Base-by-base conservation (phyloP, 306 rosid species). In the Bauhinia variegata region DNA sequence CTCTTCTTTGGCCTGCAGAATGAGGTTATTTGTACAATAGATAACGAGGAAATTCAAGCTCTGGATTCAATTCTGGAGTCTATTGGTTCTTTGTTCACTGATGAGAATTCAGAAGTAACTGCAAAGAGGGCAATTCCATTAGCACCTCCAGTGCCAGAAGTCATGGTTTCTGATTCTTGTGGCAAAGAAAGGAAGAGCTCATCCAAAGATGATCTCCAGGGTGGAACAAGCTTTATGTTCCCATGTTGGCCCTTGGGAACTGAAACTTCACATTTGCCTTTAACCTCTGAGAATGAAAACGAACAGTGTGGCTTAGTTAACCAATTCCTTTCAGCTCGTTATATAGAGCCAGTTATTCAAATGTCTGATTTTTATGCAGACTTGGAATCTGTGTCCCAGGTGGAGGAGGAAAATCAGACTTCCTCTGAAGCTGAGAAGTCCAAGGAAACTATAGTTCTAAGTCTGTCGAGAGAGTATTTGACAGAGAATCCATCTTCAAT, bases 61-160 rank as follows among this genome's bases (percentile, higher is more conserved):
- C 44, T 16, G 67, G 86, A 81, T 72, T 72, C 76, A 15, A 7
- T 67, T 71, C 63, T n/a, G n/a, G n/a, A n/a, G 55, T 53, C n/a
- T n/a, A n/a, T n/a, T n/a, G 67, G 18, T 43, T 71, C 80, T 17
- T 43, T 77, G 16, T 62, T 67, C 59, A 36, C 66, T 36, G 73
- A 72, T 28, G 83, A 78, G 73, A 70, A 60, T 60, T 48, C 66
- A 65, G 83, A 72, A 63, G 4, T 30, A 7, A 31, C 12, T 62
- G 76, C 38, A 75, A 77, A 50, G 33, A 67, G 66, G 53, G 80
- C 53, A 63, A 77, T 72, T 60, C 76, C 67, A 30, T 71, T 76
- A 31, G 87, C 80, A 18, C 77, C 83, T 59, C 69, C 57, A 5
- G 36, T 77, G 60, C 76, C 63, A 8, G 79, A 78, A 34, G 63